Evolutionary conservation across 2,329 filamentous ascomycete species (phyloP), one percentile per base, ranked within the genome.

Genomic region (Diaporthe vexans): DNA sequence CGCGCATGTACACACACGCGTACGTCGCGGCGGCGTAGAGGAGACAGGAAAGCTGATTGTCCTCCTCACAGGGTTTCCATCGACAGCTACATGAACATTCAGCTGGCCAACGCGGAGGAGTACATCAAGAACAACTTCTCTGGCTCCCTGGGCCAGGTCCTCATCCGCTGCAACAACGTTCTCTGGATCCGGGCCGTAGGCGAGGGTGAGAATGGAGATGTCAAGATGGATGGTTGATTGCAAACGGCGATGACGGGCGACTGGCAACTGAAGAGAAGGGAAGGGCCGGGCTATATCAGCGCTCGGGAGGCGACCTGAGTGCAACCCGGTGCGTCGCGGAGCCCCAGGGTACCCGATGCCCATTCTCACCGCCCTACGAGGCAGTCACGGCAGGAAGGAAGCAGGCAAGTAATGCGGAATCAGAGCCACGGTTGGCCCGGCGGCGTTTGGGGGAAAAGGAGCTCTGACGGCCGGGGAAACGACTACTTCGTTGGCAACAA

Each of bases 81-180:
- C 81, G 97, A 99, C 87, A 95, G 94, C 82, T 99, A 99, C 88
- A 98, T 99, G 96, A 99, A 99, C 87, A 92, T 99, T 77, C 95
- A 98, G 86, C 90, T 99, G 77, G 92, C 92, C 78, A 93, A 93
- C 80, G 95, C 96, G 69, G 94, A 98, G 85, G 97, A 99, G 85
- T 98, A 93, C 85, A 94, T 98, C 81, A 92, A 95, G 82, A 93
- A 94, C 79, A 94, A 97, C 89, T 92, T 91, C 83, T 95, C 93
- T 48, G 96, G 95, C 73, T 91, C 91, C 65, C 86, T 99, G 78
- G 97, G 97, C 9, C 94, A 98, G 85, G 95, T 99, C 59, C 85
- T 99, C 80, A 98, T 99, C 81, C 89, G 96, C 93, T 68, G 70
- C 86, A 98, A 98, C 86, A 98, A 98, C 82, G 96, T 98, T n/a